Evolutionary conservation across 306 rosid genomes (phyloP), one percentile per base, ranked within the genome.

Genomic region (Cucumis cinereus): DNA sequence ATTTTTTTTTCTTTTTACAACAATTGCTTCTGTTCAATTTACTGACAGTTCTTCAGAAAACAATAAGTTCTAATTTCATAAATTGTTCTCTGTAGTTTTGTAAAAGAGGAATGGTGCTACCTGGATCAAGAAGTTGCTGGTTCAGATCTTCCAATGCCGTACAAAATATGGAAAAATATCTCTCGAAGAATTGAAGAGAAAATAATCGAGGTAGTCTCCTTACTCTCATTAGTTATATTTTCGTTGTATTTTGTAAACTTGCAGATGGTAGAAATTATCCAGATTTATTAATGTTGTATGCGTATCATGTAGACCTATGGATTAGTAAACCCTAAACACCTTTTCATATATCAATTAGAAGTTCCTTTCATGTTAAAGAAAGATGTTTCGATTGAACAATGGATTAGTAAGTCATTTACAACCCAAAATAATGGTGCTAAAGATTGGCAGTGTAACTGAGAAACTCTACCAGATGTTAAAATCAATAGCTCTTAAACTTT

Each of bases 71-170:
- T 56, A 35, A 35, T 14, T 55, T 20, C 52, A 49, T 47, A 76
- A 78, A 77, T 77, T 83, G 79, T 81, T 49, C 70, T 69, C 10
- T 83, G 89, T 75, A 95, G 99, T 76, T 95, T 77, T 86, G 63
- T 95, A 87, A 79, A 73, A 74, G 90, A 88, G 79, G 99, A 95
- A 84, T 88, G 84, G 93, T 76, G 73, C 85, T 90, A 89, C 77
- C 81, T 89, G 89, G 79, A 58, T 70, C 78, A 9, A 67, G 88
- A 86, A 74, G 78, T 61, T 58, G 43, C 68, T 53, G 73, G 77
- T 63, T 84, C 88, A 49, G 91, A 92, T 87, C 83, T 86, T 80
- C 89, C 97, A 0, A 81, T 95, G 71, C 87, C 89, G 1, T 81
- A 87, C 74, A 81, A 78, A 70, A 81, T 89, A 86, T 90, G 99